These are phyloP conservation scores for Auxenochlorella pyrenoidosa DNA, from an alignment of 139 green algal species.

Conservation along the genomic window DNA sequence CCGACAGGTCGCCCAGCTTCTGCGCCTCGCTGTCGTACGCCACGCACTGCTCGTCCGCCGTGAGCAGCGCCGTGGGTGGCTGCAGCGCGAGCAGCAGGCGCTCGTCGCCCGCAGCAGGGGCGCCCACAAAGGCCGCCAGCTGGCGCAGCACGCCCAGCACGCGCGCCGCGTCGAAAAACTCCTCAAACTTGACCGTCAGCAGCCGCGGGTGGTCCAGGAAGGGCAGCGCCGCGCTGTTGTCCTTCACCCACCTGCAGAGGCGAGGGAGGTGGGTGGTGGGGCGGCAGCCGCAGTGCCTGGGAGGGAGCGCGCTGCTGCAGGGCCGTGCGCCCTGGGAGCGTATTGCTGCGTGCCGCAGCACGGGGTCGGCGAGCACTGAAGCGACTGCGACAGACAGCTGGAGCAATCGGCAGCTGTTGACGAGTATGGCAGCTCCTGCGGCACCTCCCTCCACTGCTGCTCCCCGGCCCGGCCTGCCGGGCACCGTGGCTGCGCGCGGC, in stretches of 20 bases:
- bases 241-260: constrained; percentile 27
- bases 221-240: constrained; percentile 15
- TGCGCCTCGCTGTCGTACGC: background rate
- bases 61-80: constrained; percentile 2
- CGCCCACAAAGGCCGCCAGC: background rate
- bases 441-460: too few species aligned
- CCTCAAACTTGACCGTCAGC: constrained; percentile 25
- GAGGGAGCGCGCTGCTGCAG: too few species aligned
- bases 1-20: constrained; percentile 24
- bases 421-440: too few species aligned
- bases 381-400: too few species aligned
- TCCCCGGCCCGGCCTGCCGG: too few species aligned
- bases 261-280: background rate
- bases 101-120: background rate
- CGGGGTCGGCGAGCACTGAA: too few species aligned
- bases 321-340: too few species aligned
- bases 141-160: constrained; percentile 26
- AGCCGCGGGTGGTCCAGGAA: constrained; percentile 1
- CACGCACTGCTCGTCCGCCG: constrained; percentile 12
- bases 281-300: background rate
- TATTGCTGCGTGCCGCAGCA: too few species aligned
- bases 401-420: too few species aligned
- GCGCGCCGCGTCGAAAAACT: background rate
- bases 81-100: constrained; percentile 30
- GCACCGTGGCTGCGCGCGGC: background rate